These are phyloP conservation scores for Rhinocladiella mackenziei DNA, from an alignment of 2,329 filamentous ascomycete species.

Conservation along the genomic window DNA sequence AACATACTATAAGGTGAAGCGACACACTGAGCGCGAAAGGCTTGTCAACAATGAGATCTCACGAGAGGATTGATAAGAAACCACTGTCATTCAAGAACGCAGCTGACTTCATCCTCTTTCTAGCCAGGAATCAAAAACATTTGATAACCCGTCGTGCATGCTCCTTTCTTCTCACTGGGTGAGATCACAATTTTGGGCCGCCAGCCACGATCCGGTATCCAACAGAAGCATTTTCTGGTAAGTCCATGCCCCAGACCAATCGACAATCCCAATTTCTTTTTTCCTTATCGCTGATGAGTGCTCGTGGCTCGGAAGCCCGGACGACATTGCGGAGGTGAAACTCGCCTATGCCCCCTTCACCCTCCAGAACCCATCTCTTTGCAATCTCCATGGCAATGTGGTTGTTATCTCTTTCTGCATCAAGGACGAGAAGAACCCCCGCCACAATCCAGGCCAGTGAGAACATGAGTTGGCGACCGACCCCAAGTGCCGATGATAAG, in stretches of 20 bases:
- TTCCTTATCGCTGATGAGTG: conserved; percentile 4
- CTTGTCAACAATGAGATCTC: no score
- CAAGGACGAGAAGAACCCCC: conserved; percentile 37
- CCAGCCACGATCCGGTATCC: conserved; percentile 3
- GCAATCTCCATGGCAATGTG: conserved; percentile 35
- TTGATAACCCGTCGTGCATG: no score
- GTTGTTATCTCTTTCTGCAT: conserved; percentile 37
- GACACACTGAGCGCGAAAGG: no score
- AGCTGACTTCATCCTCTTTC: no score
- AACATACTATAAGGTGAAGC: no score
- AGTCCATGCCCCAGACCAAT: conserved; percentile 33
- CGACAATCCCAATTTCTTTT: conserved; percentile 33
- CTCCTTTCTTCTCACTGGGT: no score
- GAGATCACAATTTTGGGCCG: background rate
- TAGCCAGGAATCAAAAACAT: no score
- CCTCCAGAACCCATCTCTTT: conserved; percentile 36
- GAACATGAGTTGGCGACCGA: conserved; percentile 34
- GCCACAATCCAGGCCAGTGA: conserved; percentile 37
- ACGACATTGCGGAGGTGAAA: conserved; percentile 31
- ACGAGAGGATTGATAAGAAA: no score
- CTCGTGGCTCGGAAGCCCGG: conserved; percentile 11
- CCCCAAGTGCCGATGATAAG: conserved; percentile 26
- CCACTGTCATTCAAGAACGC: no score
- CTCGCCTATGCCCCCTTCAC: conserved; percentile 34
- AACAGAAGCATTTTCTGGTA: conserved; percentile 21